These are phyloP conservation scores for Trichomonas tenax DNA, from an alignment of 208 protist species.

Conservation along the genomic window DNA sequence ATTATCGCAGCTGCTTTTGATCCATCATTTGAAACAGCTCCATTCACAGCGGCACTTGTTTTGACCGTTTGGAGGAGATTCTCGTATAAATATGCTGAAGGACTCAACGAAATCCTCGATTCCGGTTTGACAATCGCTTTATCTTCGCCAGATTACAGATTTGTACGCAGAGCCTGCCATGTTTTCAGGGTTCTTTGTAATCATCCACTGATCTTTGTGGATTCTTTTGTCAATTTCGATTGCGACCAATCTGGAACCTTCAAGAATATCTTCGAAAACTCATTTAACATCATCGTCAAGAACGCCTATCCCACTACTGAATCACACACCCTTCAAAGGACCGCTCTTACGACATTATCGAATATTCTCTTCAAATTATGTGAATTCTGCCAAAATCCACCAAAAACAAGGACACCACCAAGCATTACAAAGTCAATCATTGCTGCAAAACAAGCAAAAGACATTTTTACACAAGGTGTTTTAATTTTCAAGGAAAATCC, in stretches of 20 bases:
- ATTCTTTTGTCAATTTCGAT: constrained; percentile 5
- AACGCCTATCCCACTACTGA: neutral
- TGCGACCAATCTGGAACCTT: neutral
- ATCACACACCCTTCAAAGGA: neutral
- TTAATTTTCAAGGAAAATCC: neutral
- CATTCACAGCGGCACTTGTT: neutral
- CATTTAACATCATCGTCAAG: neutral
- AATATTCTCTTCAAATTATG: neutral
- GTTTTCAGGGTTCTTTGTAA: neutral
- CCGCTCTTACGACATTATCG: neutral
- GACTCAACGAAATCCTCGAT: neutral
- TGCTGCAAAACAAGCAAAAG: neutral
- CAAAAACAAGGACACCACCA: no score
- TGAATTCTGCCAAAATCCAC: neutral
- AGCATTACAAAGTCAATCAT: neutral
- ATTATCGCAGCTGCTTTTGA: neutral
- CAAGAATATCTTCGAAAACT: neutral
- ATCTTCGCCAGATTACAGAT: neutral
- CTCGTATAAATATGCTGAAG: neutral
- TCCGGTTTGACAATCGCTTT: neutral
- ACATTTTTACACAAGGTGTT: neutral
- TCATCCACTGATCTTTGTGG: neutral
- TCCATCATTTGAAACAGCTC: neutral
- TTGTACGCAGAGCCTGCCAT: neutral
- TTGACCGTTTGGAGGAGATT: neutral